These are phyloP conservation scores for Grosmannia clavigera DNA, from an alignment of 2,329 filamentous ascomycete genomes.

Conservation along the genomic window DNA sequence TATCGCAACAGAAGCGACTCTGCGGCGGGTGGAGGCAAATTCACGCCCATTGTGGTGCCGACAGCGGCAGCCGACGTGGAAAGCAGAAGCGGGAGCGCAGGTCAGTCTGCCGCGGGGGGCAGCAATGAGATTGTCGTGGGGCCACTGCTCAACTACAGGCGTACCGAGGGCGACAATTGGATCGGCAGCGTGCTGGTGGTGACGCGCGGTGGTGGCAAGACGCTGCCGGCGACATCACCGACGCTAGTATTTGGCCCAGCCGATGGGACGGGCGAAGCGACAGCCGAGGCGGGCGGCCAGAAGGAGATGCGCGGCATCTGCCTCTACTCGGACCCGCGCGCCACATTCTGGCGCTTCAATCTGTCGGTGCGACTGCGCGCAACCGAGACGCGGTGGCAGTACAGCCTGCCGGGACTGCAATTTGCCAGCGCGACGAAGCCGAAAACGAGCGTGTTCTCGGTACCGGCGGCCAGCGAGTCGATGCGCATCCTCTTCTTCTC, in stretches of 20 bases:
- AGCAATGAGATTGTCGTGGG: slow-evolving; percentile 50
- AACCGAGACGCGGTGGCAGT: slow-evolving; percentile 65
- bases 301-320: slow-evolving; percentile 36
- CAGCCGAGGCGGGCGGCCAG: not conserved
- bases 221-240: slow-evolving; percentile 41
- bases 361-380: slow-evolving; percentile 62
- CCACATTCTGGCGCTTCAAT: slow-evolving; percentile 92
- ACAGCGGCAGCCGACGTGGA: not conserved
- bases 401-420: slow-evolving; percentile 55
- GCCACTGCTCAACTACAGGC: slow-evolving; percentile 65
- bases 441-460: slow-evolving; percentile 61
- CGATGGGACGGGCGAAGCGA: slow-evolving; percentile 19
- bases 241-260: slow-evolving; percentile 38
- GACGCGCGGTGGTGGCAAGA: slow-evolving; percentile 54
- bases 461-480: slow-evolving; percentile 68
- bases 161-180: slow-evolving; percentile 60
- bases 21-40: not conserved
- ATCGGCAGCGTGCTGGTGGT: slow-evolving; percentile 79
- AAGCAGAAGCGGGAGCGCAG: not conserved
- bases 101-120: slow-evolving; percentile 22
- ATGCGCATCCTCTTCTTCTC: slow-evolving; percentile 99
- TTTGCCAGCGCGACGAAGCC: slow-evolving; percentile 39
- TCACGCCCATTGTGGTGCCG: slow-evolving; percentile 10
- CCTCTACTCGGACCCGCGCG: slow-evolving; percentile 51
- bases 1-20: not conserved